Evolutionary conservation across 345 rosid species (phyloP), one percentile per base, ranked within the genome.

Genomic region (Hibiscus syriacus): DNA sequence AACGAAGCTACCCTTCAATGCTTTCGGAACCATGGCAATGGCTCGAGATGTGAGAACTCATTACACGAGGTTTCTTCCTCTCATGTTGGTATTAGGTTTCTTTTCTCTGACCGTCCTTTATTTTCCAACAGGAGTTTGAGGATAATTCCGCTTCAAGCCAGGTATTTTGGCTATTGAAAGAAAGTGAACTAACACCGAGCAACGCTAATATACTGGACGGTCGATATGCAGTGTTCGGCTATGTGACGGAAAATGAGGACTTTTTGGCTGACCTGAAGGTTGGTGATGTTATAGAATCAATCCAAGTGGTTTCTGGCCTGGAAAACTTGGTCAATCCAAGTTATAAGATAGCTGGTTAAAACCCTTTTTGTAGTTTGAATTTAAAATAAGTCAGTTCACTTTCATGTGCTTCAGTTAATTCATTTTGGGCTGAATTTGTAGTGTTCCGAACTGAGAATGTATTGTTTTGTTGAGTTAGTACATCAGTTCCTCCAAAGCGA

Each of bases 11-110:
- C 99, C 99, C 64, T 94, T 94, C 79, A 94, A 91, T 73, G 99
- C 99, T 45, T 94, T 94, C 67, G 99, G 99, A 75, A 91, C 99
- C 20, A 91, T 94, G 99, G 96, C 98, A 34, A 94, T 94, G 99
- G 99, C 99, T 52, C 86, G 99, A 82, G 99, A 91, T 55, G 99
- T 94, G 76, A 82, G 95, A 71, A 67, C 43, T 45, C 5, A 17
- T 12, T 43, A 2, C 9, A 16, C 54, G 0, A 7, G 0, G 1
- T 23, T 53, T 53, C 25, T 55, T 19, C 17, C 4, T 55, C 22
- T 14, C 2, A 13, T 68, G 16, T 55, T 73, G 45, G 0, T 16
- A 9, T 38, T 8, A 20, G 0, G 55, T 12, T 45, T 13, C 57
- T 54, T 11, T 23, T 38, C 34, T 17, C 17, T 52, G 48, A 26